Base-by-base conservation (phyloP, 2,329 filamentous ascomycete species). In the Xylaria sp. region DNA sequence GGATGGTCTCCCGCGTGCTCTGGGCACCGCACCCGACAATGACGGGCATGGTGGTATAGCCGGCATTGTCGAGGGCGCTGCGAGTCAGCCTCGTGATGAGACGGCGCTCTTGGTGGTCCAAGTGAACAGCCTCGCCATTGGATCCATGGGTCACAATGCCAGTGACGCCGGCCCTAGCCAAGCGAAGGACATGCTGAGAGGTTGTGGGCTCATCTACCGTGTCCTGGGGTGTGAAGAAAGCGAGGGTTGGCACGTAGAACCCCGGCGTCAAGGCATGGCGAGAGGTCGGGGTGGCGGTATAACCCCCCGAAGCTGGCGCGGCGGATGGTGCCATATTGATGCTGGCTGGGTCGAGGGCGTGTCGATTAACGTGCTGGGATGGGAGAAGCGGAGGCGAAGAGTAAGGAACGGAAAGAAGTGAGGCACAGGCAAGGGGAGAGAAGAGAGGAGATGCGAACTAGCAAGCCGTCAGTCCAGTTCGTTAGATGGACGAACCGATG, bases 71-170 rank as follows among this genome's bases (percentile, higher is more conserved):
- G 90, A 86, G 42, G 87, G 86, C 70, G 54, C 86, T 83, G 56
- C 90, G 89, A 1, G 90, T 90, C 34, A 86, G 84, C 66, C 79
- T 79, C 4, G 90, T 89, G 69, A 93, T 85, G 56, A 85, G 81
- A 58, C 85, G 83, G 74, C 91, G 88, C 78, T 93, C 91, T 14
- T 85, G 83, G 65, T 86, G 84, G 51, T 87, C 87, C 4, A 93
- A 83, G 68, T 92, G 90, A 2, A 92, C 90, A 8, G 91, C 89
- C 80, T 93, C 91, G 73, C 91, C 91, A 73, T 93, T 93, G 71
- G 89, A 91, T 59, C 91, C 91, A 75, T 92, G 90, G 50, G 89
- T 88, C 54, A 92, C 89, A 67, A 93, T 80, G 77, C 58, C 34
- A n/a, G 32, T 65, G 71, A 75, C 77, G 65, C 73, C 57, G 21